phyloP scores from a whole-genome alignment of 2,329 filamentous ascomycete species.

The Sporothrix dimorphospora region DNA sequence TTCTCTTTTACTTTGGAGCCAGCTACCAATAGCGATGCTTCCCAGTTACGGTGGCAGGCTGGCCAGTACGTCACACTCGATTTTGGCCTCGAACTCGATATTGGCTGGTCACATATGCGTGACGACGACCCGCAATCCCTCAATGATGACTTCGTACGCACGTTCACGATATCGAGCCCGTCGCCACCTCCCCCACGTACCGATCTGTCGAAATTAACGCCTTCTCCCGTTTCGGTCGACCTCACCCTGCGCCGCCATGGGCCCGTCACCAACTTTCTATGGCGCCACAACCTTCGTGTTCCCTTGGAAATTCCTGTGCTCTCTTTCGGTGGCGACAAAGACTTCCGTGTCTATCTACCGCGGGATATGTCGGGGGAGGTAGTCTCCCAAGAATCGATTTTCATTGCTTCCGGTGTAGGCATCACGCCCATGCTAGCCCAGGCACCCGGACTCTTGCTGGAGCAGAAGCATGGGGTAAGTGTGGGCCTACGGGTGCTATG shows the following conservation, averaged over 20 bases:
- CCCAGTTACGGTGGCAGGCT: constrained; percentile 55
- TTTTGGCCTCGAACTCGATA: constrained; percentile 68
- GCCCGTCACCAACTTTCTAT: constrained; percentile 67
- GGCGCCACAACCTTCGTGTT: constrained; percentile 53
- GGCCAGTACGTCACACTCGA: constrained; percentile 81
- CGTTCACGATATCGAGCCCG: constrained; percentile 75
- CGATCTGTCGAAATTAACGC: not conserved
- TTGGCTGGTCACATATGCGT: constrained; percentile 81
- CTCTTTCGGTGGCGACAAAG: constrained; percentile 69
- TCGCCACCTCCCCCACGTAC: constrained; percentile 45
- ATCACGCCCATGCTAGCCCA: constrained; percentile 81
- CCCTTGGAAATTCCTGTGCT: constrained; percentile 67
- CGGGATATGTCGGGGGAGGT: not conserved
- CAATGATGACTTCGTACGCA: constrained; percentile 83
- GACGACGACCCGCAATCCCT: constrained; percentile 77
- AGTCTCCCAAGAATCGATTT: constrained; percentile 51
- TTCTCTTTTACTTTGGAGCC: constrained; percentile 56
- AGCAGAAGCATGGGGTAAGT: constrained; percentile 37
- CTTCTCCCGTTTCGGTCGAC: constrained; percentile 56
- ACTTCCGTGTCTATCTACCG: constrained; percentile 44
- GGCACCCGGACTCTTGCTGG: constrained; percentile 51
- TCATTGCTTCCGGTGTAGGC: constrained; percentile 78
- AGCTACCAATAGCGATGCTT: not conserved
- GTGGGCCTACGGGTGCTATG: constrained; percentile 64
- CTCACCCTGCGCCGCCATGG: constrained; percentile 74